Base-by-base conservation (phyloP, 208 protist genomes). In the Wallacemonas sp. region DNA sequence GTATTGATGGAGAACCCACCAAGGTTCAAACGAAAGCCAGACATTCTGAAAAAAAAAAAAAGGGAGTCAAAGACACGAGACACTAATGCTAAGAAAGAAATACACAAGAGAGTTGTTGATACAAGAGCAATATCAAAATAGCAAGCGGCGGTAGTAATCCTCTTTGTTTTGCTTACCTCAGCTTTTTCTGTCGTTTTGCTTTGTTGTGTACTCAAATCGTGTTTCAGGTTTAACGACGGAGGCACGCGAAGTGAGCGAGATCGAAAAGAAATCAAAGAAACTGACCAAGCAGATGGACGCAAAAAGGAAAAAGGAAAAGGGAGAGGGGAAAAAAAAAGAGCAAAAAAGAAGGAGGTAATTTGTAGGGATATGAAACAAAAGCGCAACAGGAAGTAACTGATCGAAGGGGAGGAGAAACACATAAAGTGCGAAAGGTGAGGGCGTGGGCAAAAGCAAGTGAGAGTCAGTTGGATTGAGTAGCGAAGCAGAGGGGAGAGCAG, bases 21-120 rank as follows among this genome's bases (percentile, higher is more conserved):
- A n/a, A 91, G 14, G 14, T 60, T 53, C 15, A 70, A 42, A n/a
- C 33, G n/a, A 24, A 58, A 31, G 82, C 26, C n/a, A 24, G 51
- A 14, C 51, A 58, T 49, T 14, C 5, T 49, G 44, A 49, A 41
- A 41, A 14, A 41, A 14, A 41, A 41, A 41, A 41, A 14, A 41
- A 41, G 36, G n/a, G n/a, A n/a, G n/a, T 41, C 9, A 41, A 14
- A 41, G 36, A 14, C 36, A 14, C 36, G 36, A 6, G 36, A 6
- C 6, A 41, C 9, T 14, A 41, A 41, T 17, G 36, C 14, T 41
- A 41, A 14, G 9, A 14, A 41, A 14, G 6, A 6, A 41, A 6
- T 14, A 41, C 6, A 41, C 6, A 14, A 14, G 14, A 41, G 36
- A 41, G 14, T 41, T 6, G 9, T 17, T 14, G 9, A 41, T 14